phyloP scores from a whole-genome alignment of 768 basidiomycete genomes.

The Suillus americanus region DNA sequence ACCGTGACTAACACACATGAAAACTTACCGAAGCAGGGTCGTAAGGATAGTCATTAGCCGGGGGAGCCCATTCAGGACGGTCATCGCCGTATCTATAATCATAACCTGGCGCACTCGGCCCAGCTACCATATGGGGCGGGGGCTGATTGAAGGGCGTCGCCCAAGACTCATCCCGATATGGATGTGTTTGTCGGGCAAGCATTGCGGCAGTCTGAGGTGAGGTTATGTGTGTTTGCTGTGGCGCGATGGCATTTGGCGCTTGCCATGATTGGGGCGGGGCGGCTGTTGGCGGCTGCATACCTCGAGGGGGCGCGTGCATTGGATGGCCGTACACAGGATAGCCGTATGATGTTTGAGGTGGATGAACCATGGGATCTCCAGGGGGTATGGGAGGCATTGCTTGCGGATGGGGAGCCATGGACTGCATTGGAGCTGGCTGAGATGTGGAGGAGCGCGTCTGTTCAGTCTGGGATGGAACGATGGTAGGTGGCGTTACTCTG shows the following conservation, averaged over 20 bases:
- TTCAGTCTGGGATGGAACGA: constrained; percentile 22
- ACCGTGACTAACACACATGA: background rate
- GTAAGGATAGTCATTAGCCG: constrained; percentile 52
- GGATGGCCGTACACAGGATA: constrained; percentile 42
- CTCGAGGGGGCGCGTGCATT: constrained; percentile 36
- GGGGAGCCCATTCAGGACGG: constrained; percentile 45
- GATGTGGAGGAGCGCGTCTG: constrained; percentile 19
- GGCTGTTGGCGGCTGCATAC: constrained; percentile 46
- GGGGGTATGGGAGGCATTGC: constrained; percentile 29
- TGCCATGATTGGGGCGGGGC: constrained; percentile 68
- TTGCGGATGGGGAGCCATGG: constrained; percentile 29
- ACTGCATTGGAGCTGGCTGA: constrained; percentile 24
- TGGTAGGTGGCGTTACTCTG: constrained; percentile 26
- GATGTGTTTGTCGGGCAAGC: constrained; percentile 42
- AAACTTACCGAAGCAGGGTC: constrained; percentile 47
- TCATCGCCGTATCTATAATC: constrained; percentile 67
- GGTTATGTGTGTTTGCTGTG: constrained; percentile 62
- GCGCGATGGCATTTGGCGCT: constrained; percentile 56
- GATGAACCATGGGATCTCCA: constrained; percentile 27
- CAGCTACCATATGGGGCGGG: constrained; percentile 47
- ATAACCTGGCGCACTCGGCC: constrained; percentile 45
- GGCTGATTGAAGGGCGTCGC: constrained; percentile 52
- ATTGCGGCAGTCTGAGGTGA: constrained; percentile 46
- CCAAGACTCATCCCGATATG: constrained; percentile 57
- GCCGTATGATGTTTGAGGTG: constrained; percentile 27